phyloP scores from a whole-genome alignment of 208 protist genomes.

The Leishmania braziliensis region DNA sequence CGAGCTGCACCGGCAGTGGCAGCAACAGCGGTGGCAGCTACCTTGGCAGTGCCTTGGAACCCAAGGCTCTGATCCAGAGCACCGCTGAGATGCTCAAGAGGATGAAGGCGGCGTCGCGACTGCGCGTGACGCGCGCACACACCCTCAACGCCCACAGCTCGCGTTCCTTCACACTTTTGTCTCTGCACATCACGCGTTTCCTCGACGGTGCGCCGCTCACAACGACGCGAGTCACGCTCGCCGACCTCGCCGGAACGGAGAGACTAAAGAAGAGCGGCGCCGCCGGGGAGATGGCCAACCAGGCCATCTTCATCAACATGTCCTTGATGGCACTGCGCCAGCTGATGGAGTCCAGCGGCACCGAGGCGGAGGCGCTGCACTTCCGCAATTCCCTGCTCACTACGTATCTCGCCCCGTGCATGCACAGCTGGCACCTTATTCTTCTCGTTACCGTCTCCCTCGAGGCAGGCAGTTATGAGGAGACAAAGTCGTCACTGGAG shows the following conservation, averaged over 20 bases:
- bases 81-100: constrained; percentile 32
- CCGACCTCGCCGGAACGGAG: constrained; percentile 95
- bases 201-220: constrained; percentile 52
- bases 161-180: constrained; percentile 62
- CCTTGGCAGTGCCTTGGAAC: constrained; percentile 31
- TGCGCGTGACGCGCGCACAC: constrained; percentile 51
- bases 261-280: constrained; percentile 82
- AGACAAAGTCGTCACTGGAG: constrained; percentile 76
- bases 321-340: constrained; percentile 90
- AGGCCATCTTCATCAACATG: constrained; percentile 93
- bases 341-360: constrained; percentile 46
- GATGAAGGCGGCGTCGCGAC: constrained; percentile 38
- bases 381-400: constrained; percentile 65
- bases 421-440: constrained; percentile 67
- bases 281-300: constrained; percentile 66
- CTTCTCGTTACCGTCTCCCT: constrained; percentile 75
- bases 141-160: constrained; percentile 67
- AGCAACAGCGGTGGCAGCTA: constrained; percentile 10
- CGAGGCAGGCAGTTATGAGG: constrained; percentile 54
- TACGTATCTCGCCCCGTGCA: constrained; percentile 60
- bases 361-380: constrained; percentile 44
- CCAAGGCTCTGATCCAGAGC: constrained; percentile 46
- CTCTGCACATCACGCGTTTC: constrained; percentile 69
- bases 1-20: neutral
- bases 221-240: constrained; percentile 72